Percentiles rank a stretch among this genome's conserved stretches.
phyloP scores from a whole-genome alignment of 768 basidiomycete genomes.

The Pleurotus ostreatus region DNA sequence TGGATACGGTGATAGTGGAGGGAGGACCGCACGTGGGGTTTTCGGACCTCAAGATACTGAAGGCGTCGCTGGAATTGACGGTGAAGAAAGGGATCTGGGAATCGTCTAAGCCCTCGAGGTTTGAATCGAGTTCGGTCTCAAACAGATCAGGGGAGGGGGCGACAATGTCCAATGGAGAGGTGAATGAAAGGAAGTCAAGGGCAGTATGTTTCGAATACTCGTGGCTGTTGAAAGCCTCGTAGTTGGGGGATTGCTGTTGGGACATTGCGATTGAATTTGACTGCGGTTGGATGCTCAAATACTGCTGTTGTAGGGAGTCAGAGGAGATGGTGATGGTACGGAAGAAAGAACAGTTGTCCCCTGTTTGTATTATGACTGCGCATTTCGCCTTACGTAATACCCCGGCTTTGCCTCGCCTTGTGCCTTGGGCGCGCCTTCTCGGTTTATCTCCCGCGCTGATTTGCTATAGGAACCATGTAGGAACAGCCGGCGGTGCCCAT shows the following conservation, averaged over 20 bases:
- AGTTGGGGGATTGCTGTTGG: constrained; percentile 22
- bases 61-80: constrained; percentile 62
- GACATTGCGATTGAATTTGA: constrained; percentile 24
- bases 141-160: constrained; percentile 81
- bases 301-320: constrained; percentile 8
- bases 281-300: constrained; percentile 22
- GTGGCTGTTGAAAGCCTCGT: constrained; percentile 30
- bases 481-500: too few relatives aligned
- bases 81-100: constrained; percentile 58
- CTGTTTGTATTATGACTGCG: constrained; percentile 6
- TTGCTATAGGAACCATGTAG: background rate
- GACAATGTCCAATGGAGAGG: constrained; percentile 63
- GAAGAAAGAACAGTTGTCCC: constrained; percentile 1
- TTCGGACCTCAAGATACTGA: constrained; percentile 59
- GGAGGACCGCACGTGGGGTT: constrained; percentile 67
- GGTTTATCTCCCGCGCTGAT: background rate
- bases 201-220: constrained; percentile 33
- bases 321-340: constrained; percentile 25
- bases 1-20: constrained; percentile 75
- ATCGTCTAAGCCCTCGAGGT: constrained; percentile 64
- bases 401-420: background rate
- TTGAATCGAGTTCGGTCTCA: constrained; percentile 75
- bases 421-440: background rate
- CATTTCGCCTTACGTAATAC: constrained; percentile 2
- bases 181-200: constrained; percentile 68